phyloP scores from a whole-genome alignment of 768 basidiomycete species.

The Austroboletus eburneus region DNA sequence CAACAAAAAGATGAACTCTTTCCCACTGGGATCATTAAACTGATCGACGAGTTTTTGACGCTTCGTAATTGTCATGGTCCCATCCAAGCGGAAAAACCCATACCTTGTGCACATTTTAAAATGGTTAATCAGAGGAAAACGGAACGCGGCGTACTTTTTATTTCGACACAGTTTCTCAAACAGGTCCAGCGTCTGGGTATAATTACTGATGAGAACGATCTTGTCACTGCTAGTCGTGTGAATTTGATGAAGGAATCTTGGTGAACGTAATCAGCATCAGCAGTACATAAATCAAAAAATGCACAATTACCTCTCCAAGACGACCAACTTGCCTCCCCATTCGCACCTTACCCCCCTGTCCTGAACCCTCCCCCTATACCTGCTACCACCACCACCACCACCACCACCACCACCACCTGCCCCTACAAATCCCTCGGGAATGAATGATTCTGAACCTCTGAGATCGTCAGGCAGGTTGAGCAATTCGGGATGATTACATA shows the following conservation, averaged over 20 bases:
- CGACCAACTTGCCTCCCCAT: constrained; percentile 90
- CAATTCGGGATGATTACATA: constrained; percentile 93
- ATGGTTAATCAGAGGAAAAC: neutral
- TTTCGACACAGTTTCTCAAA: constrained; percentile 85
- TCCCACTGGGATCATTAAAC: constrained; percentile 89
- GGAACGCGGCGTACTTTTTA: constrained; percentile 59
- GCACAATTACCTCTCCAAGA: constrained; percentile 73
- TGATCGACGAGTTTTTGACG: constrained; percentile 95
- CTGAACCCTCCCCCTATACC: constrained; percentile 39
- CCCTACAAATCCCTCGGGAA: constrained; percentile 79
- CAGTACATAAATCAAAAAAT: neutral
- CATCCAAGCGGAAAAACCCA: constrained; percentile 88
- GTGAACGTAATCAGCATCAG: neutral
- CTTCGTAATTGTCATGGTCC: constrained; percentile 88
- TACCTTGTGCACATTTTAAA: constrained; percentile 50
- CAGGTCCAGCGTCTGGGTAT: constrained; percentile 90
- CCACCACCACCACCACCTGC: constrained; percentile 25
- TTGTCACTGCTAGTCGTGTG: constrained; percentile 83
- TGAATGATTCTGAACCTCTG: constrained; percentile 71
- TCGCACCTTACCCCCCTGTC: constrained; percentile 56
- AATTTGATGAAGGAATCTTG: constrained; percentile 84
- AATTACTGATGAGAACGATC: constrained; percentile 95
- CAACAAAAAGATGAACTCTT: constrained; percentile 91
- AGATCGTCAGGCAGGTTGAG: constrained; percentile 83
- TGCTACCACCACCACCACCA: no score